Conservation (phyloP, 2,329 filamentous ascomycete species). For the Hymenoscyphus infarciens region DNA sequence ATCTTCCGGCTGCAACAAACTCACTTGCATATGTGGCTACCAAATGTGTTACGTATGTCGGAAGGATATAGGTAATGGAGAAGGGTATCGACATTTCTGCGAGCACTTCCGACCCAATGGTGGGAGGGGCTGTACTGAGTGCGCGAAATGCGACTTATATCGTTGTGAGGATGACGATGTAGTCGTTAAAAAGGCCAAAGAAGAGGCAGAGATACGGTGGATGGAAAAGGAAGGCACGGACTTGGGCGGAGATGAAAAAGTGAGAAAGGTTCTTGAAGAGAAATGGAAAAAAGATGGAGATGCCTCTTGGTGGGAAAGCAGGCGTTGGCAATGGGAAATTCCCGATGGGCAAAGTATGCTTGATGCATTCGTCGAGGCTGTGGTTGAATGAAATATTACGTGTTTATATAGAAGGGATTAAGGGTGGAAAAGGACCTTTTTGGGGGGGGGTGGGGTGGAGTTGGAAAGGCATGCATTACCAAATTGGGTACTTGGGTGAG, state of each 20-base stretch:
- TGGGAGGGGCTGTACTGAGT: conserved; percentile 72
- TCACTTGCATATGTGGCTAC: conserved; percentile 93
- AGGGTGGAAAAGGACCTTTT: conserved; percentile 6
- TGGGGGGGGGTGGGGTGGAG: no score
- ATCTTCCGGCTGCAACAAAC: conserved; percentile 90
- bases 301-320: conserved; percentile 25
- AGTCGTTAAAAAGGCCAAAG: conserved; percentile 64
- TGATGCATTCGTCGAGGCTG: conserved; percentile 33
- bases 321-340: conserved; percentile 26
- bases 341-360: conserved; percentile 32
- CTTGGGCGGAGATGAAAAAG: conserved; percentile 52
- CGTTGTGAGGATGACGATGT: conserved; percentile 69
- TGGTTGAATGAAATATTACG: conserved; percentile 31
- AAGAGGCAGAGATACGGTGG: conserved; percentile 71
- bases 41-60: conserved; percentile 98
- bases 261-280: conserved; percentile 55
- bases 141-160: conserved; percentile 73
- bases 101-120: conserved; percentile 87
- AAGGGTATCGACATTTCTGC: conserved; percentile 93
- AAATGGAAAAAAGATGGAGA: conserved; percentile 35
- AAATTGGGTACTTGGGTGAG: not conserved
- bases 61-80: conserved; percentile 61
- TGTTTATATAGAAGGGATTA: not conserved
- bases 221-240: conserved; percentile 59
- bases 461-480: conserved; percentile 1